Base-by-base conservation (phyloP, 78 protist genomes). In the Salpingoeca rosetta region DNA sequence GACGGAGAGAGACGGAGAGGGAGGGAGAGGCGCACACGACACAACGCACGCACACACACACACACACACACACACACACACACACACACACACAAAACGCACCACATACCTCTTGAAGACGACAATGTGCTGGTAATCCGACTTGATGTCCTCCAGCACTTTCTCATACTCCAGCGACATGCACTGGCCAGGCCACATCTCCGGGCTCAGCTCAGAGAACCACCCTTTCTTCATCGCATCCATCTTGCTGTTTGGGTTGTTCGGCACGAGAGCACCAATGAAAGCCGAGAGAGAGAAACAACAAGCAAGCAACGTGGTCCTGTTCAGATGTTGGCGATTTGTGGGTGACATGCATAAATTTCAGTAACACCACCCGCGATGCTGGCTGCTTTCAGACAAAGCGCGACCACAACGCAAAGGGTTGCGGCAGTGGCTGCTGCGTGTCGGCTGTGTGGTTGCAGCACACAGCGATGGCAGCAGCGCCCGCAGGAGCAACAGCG, bases 111-210 rank as follows among this genome's bases (percentile, higher is more conserved):
- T 44, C 22, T 40, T 7, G 82, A 88, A 90, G 36, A 92, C 90
- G 56, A 0, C 35, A 0, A 90, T 27, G 82, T 88, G 80, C 84
- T 96, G 98, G 84, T 88, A 96, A 44, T 92, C 85, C 12, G 95
- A 87, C 83, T 92, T 84, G 37, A 78, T 87, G 43, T 93, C 88
- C 80, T 81, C 85, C 45, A 96, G 90, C 36, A 95, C 94, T 87
- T 95, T 88, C 82, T 96, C 95, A 35, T 93, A 93, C 79, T 91
- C 89, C 35, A 96, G 87, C 39, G 94, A 90, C 73, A 93, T 76
- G n/a, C 94, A 90, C 78, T 91, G 94, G 0, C 94, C 96, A 2
- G 91, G 87, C 90, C 91, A 90, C 85, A 89, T 27, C 26, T 26
- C 42, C 31, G 65, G 17, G 82, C 65, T 38, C 10, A 84, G 45